Evolutionary conservation across 2,329 filamentous ascomycete species (phyloP), one percentile per base, ranked within the genome.

Genomic region (Pseudonectria buxi): DNA sequence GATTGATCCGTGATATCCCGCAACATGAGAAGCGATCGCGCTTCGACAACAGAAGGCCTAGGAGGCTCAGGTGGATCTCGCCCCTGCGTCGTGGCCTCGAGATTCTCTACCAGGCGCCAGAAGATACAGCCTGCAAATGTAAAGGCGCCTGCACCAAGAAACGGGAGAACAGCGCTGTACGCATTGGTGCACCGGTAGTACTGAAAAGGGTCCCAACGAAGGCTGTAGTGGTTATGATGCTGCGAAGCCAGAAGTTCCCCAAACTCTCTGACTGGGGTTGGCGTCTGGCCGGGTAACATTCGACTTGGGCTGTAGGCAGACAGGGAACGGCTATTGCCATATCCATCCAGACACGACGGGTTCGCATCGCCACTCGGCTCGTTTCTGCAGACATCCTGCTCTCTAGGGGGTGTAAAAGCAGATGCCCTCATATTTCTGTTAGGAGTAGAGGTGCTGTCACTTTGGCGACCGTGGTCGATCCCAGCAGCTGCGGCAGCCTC

Each of bases 81-180:
- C 24, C 40, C 44, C 22, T 41, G 36, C 14, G 45, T 53, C 3
- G 44, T 37, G 4, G 39, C 33, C 24, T 46, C 35, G 15, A 49
- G 29, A 32, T 53, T 46, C 24, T 56, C 46, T 5, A 45, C 39
- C 24, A 52, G 48, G 11, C 44, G 40, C 51, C 49, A 56, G 33
- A 52, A 55, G 7, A 57, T 32, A 18, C 42, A 47, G 0, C 53
- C 53, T 1, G 46, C 46, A 27, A 57, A 50, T 1, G 50, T 56
- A 14, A 42, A 42, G 24, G 36, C 45, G 9, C 45, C 48, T n/a
- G 34, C 33, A 6, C 55, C 53, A 0, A 56, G 36, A 35, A 49
- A 56, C 3, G 53, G 51, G 9, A 51, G 26, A 3, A 55, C 45
- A 15, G 45, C 42, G 3, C 18, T 26, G 5, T 46, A 44, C 3